phyloP scores from a whole-genome alignment of 78 protist species.

The Mastigamoeba balamuthi region DNA sequence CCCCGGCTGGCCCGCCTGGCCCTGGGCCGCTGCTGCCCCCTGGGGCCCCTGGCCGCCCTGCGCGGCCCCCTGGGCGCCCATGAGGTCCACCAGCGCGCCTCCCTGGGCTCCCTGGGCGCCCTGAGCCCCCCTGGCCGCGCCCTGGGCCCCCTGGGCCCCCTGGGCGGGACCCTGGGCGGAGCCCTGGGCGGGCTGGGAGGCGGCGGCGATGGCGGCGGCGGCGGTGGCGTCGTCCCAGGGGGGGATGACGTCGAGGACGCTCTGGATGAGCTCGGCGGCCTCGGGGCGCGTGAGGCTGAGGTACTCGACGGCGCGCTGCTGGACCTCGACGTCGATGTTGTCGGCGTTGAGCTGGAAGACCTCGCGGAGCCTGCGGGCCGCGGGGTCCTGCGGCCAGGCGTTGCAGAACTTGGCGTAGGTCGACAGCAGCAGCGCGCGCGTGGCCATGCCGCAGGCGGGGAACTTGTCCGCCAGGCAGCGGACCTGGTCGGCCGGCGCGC shows the following conservation, averaged over 20 bases:
- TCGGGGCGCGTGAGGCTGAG: slow-evolving; percentile 20
- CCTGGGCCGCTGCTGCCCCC: too few relatives aligned
- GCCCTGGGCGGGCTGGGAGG: background rate
- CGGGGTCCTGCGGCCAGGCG: slow-evolving; percentile 59
- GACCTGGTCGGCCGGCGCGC: background rate
- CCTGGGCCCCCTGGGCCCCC: too few relatives aligned
- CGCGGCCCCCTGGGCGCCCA: background rate
- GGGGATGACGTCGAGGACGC: slow-evolving; percentile 39
- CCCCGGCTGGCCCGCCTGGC: too few relatives aligned
- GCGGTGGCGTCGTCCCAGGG: slow-evolving; percentile 19
- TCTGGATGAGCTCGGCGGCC: slow-evolving; percentile 28
- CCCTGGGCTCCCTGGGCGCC: slow-evolving; percentile 4
- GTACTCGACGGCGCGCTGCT: slow-evolving; percentile 97
- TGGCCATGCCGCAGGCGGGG: background rate
- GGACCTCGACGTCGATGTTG: slow-evolving; percentile 81
- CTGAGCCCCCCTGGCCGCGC: too few relatives aligned
- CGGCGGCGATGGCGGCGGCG: background rate
- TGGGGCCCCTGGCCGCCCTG: too few relatives aligned
- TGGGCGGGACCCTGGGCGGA: too few relatives aligned
- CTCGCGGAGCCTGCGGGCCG: too few relatives aligned
- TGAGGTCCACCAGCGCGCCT: background rate
- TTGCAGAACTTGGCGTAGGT: slow-evolving; percentile 78
- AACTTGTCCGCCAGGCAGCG: background rate
- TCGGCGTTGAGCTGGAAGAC: slow-evolving; percentile 14
- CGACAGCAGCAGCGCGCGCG: slow-evolving; percentile 72